Evolutionary conservation across 129 eudicot species (phyloP).

Genomic region (Oenanthe sinensis): DNA sequence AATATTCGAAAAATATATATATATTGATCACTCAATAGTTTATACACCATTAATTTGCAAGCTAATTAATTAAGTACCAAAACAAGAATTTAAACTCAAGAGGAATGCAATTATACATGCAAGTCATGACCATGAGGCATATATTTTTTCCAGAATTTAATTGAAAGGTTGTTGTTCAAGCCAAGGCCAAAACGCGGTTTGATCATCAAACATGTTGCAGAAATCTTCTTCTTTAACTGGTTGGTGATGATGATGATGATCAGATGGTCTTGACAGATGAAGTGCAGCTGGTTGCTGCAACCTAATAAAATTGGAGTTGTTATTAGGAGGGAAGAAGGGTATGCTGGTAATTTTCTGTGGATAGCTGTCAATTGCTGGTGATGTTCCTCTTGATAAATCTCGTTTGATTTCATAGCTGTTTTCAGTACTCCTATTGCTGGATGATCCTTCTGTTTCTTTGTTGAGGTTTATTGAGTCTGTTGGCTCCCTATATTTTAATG

Average conservation of each 20-base stretch:
- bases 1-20: background rate
- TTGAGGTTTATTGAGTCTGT: conserved; percentile 84
- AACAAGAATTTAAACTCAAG: background rate
- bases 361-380: conserved; percentile 50
- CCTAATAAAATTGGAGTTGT: conserved; percentile 23
- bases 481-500: conserved; percentile 76
- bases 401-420: conserved; percentile 77
- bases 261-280: background rate
- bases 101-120: conserved; percentile 7
- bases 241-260: conserved; percentile 13
- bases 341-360: conserved; percentile 19
- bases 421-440: conserved; percentile 85
- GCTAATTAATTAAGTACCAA: conserved; percentile 6
- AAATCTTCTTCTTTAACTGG: conserved; percentile 78
- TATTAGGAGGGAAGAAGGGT: conserved; percentile 47
- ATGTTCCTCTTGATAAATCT: conserved; percentile 43
- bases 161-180: conserved; percentile 79
- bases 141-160: conserved; percentile 15
- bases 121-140: background rate
- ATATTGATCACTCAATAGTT: background rate
- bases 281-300: conserved; percentile 4
- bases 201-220: conserved; percentile 87
- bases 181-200: conserved; percentile 97
- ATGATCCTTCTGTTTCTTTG: conserved; percentile 91
- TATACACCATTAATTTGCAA: background rate